These are phyloP conservation scores for Aureoboletus auriporus DNA, from an alignment of 768 basidiomycete genomes.

Conservation along the genomic window DNA sequence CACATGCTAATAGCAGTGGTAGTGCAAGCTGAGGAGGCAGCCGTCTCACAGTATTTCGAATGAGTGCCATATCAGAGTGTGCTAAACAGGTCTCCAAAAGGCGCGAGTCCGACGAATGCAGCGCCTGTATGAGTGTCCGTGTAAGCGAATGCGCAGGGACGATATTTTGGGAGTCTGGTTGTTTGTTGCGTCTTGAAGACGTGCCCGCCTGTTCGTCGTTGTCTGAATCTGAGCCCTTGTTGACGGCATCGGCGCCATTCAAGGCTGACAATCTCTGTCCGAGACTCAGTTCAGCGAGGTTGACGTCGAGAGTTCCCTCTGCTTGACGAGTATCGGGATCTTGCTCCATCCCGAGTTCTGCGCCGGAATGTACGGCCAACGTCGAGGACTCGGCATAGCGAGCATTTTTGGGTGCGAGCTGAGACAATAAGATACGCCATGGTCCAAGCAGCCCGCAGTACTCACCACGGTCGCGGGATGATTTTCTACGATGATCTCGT, in stretches of 20 bases:
- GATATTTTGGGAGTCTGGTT: conserved; percentile 32
- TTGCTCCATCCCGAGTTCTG: conserved; percentile 57
- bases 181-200: conserved; percentile 14
- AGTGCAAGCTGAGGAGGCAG: conserved; percentile 86
- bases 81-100: conserved; percentile 83
- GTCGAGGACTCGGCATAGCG: conserved; percentile 65
- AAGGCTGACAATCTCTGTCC: conserved; percentile 85
- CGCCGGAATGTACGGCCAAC: conserved; percentile 63
- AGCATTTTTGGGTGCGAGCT: conserved; percentile 45
- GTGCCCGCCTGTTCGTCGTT: conserved; percentile 44
- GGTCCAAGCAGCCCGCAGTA: not conserved
- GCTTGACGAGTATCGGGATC: conserved; percentile 46
- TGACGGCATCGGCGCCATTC: conserved; percentile 43
- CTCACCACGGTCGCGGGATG: conserved; percentile 18
- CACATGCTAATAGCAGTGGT: conserved; percentile 80
- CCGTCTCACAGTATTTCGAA: conserved; percentile 82
- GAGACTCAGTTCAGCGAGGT: conserved; percentile 87
- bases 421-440: conserved; percentile 16
- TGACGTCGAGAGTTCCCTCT: conserved; percentile 73
- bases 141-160: conserved; percentile 85
- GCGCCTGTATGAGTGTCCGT: conserved; percentile 90
- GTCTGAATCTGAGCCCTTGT: conserved; percentile 36
- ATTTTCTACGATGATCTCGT: conserved; percentile 26
- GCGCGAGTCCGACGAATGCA: conserved; percentile 90
- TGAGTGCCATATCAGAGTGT: conserved; percentile 76